Conservation (phyloP, 176 grass and related monocot genomes). For the Dendrocalamus sinicus region DNA sequence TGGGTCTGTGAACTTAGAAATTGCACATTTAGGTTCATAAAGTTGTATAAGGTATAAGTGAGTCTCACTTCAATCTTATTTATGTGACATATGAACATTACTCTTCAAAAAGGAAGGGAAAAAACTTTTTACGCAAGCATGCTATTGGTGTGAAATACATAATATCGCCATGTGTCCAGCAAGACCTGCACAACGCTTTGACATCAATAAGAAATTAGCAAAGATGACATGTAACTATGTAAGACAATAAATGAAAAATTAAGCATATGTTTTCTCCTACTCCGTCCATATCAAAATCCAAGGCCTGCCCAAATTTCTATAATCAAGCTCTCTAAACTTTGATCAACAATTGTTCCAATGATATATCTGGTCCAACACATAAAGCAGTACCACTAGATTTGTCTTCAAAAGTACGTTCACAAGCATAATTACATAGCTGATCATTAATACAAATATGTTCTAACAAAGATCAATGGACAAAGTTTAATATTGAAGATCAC, state of each 20-base stretch:
- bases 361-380: constrained; percentile 9
- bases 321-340: not conserved
- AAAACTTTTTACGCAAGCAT: not conserved
- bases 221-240: not conserved
- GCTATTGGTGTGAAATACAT: not conserved
- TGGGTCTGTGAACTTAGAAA: not conserved
- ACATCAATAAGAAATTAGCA: not conserved
- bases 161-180: not conserved
- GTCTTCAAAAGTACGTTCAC: not conserved
- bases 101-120: not conserved
- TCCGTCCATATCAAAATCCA: not conserved
- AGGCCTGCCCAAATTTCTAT: not conserved
- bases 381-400: not conserved
- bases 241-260: not conserved
- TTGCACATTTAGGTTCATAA: not conserved
- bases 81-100: not conserved
- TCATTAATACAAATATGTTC: not conserved
- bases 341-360: not conserved
- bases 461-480: not conserved
- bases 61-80: not conserved
- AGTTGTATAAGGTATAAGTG: not conserved
- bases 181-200: not conserved
- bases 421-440: not conserved
- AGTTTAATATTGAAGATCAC: not conserved
- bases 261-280: not conserved